Evolutionary conservation across 371 early-diverging fungal genomes (phyloP).

Genomic region (Capniomyces stellatus): DNA sequence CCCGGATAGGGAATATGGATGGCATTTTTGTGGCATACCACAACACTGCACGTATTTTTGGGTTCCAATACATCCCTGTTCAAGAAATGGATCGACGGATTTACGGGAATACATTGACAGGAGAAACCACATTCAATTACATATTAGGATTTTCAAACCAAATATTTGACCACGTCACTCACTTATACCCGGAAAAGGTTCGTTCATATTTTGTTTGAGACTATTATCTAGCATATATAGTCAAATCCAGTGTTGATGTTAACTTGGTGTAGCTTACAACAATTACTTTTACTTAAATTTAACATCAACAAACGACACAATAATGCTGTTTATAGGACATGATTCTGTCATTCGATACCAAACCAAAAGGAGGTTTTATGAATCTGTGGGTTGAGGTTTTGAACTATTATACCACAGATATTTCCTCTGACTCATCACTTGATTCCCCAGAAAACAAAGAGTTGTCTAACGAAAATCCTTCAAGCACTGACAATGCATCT

Average conservation of each 20-base stretch:
- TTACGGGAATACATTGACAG: conserved; percentile 59
- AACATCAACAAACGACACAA: too few relatives aligned
- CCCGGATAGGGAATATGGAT: conserved; percentile 90
- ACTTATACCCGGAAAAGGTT: conserved; percentile 39
- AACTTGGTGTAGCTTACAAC: too few relatives aligned
- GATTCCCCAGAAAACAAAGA: too few relatives aligned
- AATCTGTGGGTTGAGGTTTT: conserved; percentile 24
- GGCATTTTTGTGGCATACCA: conserved; percentile 89
- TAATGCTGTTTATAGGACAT: conserved; percentile 13
- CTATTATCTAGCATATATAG: too few relatives aligned
- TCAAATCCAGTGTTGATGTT: too few relatives aligned
- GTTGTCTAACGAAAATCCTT: too few relatives aligned
- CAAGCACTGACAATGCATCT: too few relatives aligned
- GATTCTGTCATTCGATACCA: conserved; percentile 26
- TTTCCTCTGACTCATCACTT: too few relatives aligned
- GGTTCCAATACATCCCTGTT: conserved; percentile 81
- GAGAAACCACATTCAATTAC: conserved; percentile 46
- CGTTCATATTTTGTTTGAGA: neutral
- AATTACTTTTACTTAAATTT: too few relatives aligned
- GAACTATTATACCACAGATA: conserved; percentile 22
- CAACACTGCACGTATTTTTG: conserved; percentile 77
- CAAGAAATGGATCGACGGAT: conserved; percentile 70
- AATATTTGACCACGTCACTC: conserved; percentile 40
- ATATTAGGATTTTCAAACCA: conserved; percentile 38
- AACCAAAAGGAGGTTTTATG: neutral